Percentiles rank a stretch among this genome's conserved stretches.
Conservation (phyloP, 805 yeast genomes). For the Saccharomycopsis sp. region DNA sequence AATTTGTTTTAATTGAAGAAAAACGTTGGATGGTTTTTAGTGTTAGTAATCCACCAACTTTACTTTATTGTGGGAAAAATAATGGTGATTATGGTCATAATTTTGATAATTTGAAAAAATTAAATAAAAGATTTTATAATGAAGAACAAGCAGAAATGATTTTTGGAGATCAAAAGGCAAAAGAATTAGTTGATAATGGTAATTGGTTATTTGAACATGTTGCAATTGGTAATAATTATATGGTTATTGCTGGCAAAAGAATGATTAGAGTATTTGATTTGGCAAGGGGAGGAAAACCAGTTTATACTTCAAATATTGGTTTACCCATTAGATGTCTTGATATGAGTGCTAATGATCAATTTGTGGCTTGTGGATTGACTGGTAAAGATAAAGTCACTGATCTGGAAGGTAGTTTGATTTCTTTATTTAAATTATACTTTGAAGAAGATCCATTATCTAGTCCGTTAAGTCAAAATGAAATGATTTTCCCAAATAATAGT, state of each 20-base stretch:
- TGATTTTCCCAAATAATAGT: background rate
- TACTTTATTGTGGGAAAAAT: slow-evolving; percentile 58
- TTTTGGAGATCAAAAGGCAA: slow-evolving; percentile 23
- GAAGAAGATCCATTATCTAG: background rate
- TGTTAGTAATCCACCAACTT: slow-evolving; percentile 39
- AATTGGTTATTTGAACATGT: slow-evolving; percentile 16
- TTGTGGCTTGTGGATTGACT: slow-evolving; percentile 73
- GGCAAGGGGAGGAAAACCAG: slow-evolving; percentile 42
- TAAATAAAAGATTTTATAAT: slow-evolving; percentile 19
- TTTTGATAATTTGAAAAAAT: slow-evolving; percentile 29
- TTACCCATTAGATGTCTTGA: slow-evolving; percentile 77
- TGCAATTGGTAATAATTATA: slow-evolving; percentile 22
- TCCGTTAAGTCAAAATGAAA: background rate
- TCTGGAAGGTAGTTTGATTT: slow-evolving; percentile 16
- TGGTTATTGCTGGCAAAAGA: slow-evolving; percentile 65
- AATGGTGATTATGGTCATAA: slow-evolving; percentile 57
- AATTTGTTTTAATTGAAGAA: slow-evolving; percentile 56
- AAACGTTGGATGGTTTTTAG: slow-evolving; percentile 65
- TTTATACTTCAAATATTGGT: slow-evolving; percentile 58
- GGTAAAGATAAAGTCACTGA: slow-evolving; percentile 45
- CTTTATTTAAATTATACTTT: slow-evolving; percentile 10
- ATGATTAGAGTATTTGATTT: slow-evolving; percentile 57
- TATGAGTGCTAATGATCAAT: slow-evolving; percentile 49
- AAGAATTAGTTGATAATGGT: slow-evolving; percentile 24
- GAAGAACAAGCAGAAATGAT: slow-evolving; percentile 4